Evolutionary conservation across 2,329 filamentous ascomycete genomes (phyloP).

Genomic region (Exophiala viscosa): DNA sequence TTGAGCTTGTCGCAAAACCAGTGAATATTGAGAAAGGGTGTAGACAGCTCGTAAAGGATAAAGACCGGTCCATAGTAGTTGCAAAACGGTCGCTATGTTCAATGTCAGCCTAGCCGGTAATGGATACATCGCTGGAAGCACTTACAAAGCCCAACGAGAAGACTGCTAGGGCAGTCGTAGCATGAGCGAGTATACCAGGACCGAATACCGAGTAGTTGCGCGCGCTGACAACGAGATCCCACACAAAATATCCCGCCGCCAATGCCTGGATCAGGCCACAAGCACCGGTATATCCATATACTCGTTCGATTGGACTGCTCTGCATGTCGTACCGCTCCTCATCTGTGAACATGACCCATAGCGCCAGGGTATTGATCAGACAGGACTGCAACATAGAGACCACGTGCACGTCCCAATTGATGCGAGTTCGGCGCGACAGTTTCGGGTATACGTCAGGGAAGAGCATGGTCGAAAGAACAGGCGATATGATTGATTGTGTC

Average conservation of each 20-base stretch:
- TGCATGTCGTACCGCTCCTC: constrained; percentile 53
- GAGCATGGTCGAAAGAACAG: constrained; percentile 50
- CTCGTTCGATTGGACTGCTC: constrained; percentile 43
- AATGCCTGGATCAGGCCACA: constrained; percentile 58
- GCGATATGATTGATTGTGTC: constrained; percentile 53
- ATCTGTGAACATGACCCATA: constrained; percentile 58
- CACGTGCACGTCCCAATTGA: constrained; percentile 66
- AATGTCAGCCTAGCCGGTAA: constrained; percentile 6
- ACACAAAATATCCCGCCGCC: constrained; percentile 62
- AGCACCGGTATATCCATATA: constrained; percentile 61
- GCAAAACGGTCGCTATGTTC: constrained; percentile 57
- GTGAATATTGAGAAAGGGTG: constrained; percentile 65
- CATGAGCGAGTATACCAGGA: constrained; percentile 59
- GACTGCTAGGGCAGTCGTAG: constrained; percentile 57
- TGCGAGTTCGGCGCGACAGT: constrained; percentile 53
- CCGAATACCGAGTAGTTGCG: constrained; percentile 57
- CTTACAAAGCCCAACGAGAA: constrained; percentile 63
- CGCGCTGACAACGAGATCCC: constrained; percentile 58
- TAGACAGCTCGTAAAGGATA: constrained; percentile 65
- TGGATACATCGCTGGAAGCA: constrained; percentile 22
- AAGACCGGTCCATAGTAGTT: constrained; percentile 64
- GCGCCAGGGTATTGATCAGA: constrained; percentile 53
- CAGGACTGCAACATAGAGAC: constrained; percentile 59
- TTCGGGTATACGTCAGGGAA: constrained; percentile 54
- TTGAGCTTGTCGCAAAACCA: constrained; percentile 68